Percentiles rank a stretch among this genome's conserved stretches.
phyloP scores from a whole-genome alignment of 2,329 filamentous ascomycete genomes.

The Magnaporthiopsis incrustans region DNA sequence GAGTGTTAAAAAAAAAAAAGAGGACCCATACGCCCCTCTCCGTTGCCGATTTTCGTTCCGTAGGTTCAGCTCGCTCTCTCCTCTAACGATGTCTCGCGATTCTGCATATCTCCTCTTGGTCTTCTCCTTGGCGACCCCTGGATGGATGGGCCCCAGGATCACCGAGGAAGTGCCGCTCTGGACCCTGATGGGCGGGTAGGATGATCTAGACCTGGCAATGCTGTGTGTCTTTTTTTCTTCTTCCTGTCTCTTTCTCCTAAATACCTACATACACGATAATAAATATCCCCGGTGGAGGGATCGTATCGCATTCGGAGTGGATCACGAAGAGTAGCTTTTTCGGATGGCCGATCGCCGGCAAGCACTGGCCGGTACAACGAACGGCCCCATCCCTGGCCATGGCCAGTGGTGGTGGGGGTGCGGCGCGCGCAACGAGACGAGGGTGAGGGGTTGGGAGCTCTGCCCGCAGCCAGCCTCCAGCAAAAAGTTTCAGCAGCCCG shows the following conservation, averaged over 20 bases:
- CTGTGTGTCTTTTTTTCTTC: too few species aligned
- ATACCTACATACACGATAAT: neutral
- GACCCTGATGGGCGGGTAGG: neutral
- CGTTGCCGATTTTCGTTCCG: neutral
- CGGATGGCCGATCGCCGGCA: too few species aligned
- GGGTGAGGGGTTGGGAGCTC: too few species aligned
- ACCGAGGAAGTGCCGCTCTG: neutral
- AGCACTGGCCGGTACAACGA: too few species aligned
- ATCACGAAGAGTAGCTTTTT: too few species aligned
- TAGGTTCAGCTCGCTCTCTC: too few species aligned
- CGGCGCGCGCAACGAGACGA: neutral
- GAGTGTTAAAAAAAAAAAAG: neutral
- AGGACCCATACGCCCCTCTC: neutral
- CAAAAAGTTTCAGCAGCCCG: neutral
- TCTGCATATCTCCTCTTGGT: neutral
- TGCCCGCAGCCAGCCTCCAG: neutral
- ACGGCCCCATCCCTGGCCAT: neutral
- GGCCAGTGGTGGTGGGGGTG: neutral
- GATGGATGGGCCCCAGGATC: neutral
- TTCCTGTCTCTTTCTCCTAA: too few species aligned
- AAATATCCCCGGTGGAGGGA: neutral
- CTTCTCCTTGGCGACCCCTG: neutral
- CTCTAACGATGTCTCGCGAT: neutral
- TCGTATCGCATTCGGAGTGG: too few species aligned
- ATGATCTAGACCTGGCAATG: neutral